A percentile compares a stretch with the other conserved stretches of the same genome.
Evolutionary conservation across 495 filamentous ascomycete genomes (phyloP).

Genomic region (Glarea lozoyensis): DNA sequence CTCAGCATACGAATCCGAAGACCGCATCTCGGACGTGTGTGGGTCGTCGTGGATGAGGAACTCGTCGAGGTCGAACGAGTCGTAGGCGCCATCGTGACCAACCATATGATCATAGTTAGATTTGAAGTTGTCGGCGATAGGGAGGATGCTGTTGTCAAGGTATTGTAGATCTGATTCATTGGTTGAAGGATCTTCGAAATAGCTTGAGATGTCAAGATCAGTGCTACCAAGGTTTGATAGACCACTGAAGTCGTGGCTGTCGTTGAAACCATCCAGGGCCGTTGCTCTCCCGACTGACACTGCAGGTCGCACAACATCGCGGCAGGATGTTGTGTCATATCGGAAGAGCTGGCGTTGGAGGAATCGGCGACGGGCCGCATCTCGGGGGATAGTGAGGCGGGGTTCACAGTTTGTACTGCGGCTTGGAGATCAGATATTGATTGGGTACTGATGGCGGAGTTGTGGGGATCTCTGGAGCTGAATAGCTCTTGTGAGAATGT

Average conservation of each 20-base stretch:
- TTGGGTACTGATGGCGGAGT: conserved; percentile 23
- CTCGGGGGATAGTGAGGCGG: conserved; percentile 43
- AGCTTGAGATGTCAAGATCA: conserved; percentile 59
- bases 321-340: conserved; percentile 99
- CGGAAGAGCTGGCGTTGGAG: conserved; percentile 56
- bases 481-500: conserved; percentile 45
- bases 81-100: conserved; percentile 58
- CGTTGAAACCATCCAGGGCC: conserved; percentile 48
- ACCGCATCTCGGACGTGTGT: conserved; percentile 22
- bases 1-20: conserved; percentile 41
- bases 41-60: conserved; percentile 38
- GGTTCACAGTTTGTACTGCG: conserved; percentile 36
- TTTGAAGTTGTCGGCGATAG: conserved; percentile 54
- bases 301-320: conserved; percentile 99
- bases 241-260: conserved; percentile 29
- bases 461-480: conserved; percentile 30
- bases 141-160: conserved; percentile 68
- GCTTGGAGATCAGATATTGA: conserved; percentile 23
- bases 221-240: conserved; percentile 46
- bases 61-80: conserved; percentile 43
- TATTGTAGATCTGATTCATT: conserved; percentile 62
- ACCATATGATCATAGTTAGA: conserved; percentile 80
- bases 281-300: conserved; percentile 76
- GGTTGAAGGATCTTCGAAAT: conserved; percentile 64
- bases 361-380: conserved; percentile 36